A percentile compares a stretch with the other conserved stretches of the same genome.
Evolutionary conservation across 768 basidiomycete genomes (phyloP).

Genomic region (Cystobasidium onofrii): DNA sequence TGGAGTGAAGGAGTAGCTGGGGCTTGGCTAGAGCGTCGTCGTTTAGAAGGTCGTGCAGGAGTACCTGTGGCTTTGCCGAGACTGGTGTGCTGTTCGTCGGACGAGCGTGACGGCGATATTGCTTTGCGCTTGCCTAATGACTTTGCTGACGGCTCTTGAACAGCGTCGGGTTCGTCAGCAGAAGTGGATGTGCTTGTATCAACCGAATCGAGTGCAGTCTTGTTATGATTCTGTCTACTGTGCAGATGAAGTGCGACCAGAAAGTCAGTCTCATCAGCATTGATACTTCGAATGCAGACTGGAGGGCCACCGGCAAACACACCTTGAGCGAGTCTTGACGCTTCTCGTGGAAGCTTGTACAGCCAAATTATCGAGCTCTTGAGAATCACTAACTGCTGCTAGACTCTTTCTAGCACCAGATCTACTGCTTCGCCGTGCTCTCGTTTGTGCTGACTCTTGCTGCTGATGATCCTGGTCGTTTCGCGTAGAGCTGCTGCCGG

Average conservation of each 20-base stretch:
- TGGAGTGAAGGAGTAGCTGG: not conserved
- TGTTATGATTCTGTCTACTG: not conserved
- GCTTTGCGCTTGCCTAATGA: constrained; percentile 39
- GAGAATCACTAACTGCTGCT: not conserved
- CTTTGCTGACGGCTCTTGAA: constrained; percentile 30
- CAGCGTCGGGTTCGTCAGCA: not conserved
- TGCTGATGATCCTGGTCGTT: not conserved
- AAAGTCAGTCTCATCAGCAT: not conserved
- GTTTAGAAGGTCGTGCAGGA: not conserved
- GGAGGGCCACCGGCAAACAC: not conserved
- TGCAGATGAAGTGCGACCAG: not conserved
- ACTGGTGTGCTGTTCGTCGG: not conserved
- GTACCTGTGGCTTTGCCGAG: not conserved
- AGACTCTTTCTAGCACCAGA: not conserved
- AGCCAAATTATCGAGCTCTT: not conserved
- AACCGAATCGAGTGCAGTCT: not conserved
- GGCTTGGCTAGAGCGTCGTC: not conserved
- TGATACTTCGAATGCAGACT: not conserved
- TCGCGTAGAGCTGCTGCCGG: not conserved
- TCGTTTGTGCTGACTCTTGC: not conserved
- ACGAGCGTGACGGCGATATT: constrained; percentile 30
- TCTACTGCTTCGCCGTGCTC: not conserved
- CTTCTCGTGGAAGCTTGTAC: not conserved
- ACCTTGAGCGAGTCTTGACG: not conserved
- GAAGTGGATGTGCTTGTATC: not conserved